Evolutionary conservation across 2,329 filamentous ascomycete genomes (phyloP).

Genomic region (Zymoseptoria passerinii): DNA sequence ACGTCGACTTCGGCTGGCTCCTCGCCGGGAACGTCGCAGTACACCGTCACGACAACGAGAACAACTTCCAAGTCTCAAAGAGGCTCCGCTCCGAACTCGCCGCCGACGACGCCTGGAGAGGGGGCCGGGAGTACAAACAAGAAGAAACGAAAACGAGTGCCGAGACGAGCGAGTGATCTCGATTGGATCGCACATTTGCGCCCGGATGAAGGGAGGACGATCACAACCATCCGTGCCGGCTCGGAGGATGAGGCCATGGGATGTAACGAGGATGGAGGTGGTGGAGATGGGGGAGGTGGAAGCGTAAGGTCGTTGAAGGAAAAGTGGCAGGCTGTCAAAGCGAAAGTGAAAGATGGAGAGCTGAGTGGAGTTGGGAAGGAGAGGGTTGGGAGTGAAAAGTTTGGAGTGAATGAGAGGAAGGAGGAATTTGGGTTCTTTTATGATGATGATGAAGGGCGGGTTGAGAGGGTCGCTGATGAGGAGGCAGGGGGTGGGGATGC

Average conservation of each 20-base stretch:
- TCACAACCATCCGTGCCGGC: constrained; percentile 10
- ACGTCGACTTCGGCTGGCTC: neutral
- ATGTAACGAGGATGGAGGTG: neutral
- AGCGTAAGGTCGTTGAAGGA: neutral
- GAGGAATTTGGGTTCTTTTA: neutral
- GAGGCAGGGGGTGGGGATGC: neutral
- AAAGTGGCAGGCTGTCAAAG: neutral
- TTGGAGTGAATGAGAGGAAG: neutral
- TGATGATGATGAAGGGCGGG: neutral
- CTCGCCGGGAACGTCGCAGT: neutral
- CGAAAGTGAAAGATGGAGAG: neutral
- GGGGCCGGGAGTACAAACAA: neutral
- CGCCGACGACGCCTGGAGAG: neutral
- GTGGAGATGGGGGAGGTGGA: constrained; percentile 2
- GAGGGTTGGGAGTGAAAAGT: neutral
- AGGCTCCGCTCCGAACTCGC: neutral
- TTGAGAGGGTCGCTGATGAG: neutral
- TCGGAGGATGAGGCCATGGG: too few relatives aligned
- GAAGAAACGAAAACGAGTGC: neutral
- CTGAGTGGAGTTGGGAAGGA: too few relatives aligned
- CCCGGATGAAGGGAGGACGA: constrained; percentile 7
- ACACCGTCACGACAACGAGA: neutral
- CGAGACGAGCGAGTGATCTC: neutral
- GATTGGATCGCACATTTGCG: constrained; percentile 5
- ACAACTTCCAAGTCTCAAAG: neutral